Evolutionary conservation across 2,329 filamentous ascomycete species (phyloP).

Genomic region (Boeremia lycopersici): DNA sequence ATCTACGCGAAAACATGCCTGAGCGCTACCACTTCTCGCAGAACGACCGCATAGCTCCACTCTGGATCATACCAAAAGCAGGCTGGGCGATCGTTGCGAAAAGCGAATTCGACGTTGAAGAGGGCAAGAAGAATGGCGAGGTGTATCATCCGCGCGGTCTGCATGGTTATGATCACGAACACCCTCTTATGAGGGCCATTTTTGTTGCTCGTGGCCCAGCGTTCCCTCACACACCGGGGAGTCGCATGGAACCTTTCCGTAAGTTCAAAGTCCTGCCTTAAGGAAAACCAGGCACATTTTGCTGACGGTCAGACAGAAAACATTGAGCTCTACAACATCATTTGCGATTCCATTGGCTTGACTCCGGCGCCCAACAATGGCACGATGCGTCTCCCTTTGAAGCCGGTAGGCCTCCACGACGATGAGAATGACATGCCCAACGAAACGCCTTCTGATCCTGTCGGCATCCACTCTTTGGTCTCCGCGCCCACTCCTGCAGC

Average conservation of each 20-base stretch:
- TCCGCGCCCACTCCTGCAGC: conserved; percentile 15
- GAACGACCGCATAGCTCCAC: conserved; percentile 86
- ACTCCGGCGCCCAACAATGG: conserved; percentile 82
- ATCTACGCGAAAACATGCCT: conserved; percentile 90
- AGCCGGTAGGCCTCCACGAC: conserved; percentile 65
- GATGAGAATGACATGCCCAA: conserved; percentile 53
- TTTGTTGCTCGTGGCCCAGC: conserved; percentile 92
- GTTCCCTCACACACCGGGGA: conserved; percentile 85
- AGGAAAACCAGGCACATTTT: background rate
- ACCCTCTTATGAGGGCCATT: conserved; percentile 94
- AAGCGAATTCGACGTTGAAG: conserved; percentile 75
- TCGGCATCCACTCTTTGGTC: conserved; percentile 17
- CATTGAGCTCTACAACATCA: conserved; percentile 90
- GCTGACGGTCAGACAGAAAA: conserved; percentile 67
- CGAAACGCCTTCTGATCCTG: conserved; percentile 62
- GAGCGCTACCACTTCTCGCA: conserved; percentile 87
- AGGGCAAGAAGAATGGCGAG: conserved; percentile 66
- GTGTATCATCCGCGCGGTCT: conserved; percentile 82
- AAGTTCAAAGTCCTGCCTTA: conserved; percentile 51
- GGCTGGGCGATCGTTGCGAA: conserved; percentile 91
- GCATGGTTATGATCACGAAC: conserved; percentile 93
- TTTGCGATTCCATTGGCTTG: conserved; percentile 85
- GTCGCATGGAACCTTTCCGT: conserved; percentile 81
- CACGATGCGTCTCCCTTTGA: conserved; percentile 75
- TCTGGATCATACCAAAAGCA: conserved; percentile 92